Conservation (phyloP, 2,329 filamentous ascomycete species). For the Ceratocystis cacaofunesta region DNA sequence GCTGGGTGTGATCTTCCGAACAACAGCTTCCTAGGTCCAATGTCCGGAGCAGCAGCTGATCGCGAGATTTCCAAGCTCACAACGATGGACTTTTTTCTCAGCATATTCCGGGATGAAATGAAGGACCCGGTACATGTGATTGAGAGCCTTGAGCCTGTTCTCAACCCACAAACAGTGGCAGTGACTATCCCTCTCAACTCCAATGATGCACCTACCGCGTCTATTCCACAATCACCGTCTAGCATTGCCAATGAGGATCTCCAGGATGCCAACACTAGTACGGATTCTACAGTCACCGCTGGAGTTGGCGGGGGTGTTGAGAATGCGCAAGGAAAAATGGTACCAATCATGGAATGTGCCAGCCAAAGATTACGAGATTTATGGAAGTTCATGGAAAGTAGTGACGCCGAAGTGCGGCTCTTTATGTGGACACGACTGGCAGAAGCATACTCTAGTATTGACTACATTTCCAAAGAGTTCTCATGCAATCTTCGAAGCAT, state of each 20-base stretch:
- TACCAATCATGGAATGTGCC: slow-evolving; percentile 37
- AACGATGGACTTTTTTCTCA: slow-evolving; percentile 91
- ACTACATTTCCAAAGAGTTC: slow-evolving; percentile 74
- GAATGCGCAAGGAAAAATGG: slow-evolving; percentile 18
- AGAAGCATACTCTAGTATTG: slow-evolving; percentile 72
- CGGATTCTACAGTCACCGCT: background rate
- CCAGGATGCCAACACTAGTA: background rate
- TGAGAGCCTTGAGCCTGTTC: slow-evolving; percentile 78
- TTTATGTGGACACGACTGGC: slow-evolving; percentile 86
- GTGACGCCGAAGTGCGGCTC: slow-evolving; percentile 67
- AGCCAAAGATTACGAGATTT: slow-evolving; percentile 55
- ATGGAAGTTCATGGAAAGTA: slow-evolving; percentile 68
- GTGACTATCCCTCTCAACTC: slow-evolving; percentile 14
- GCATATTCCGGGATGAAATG: slow-evolving; percentile 70
- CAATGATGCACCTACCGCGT: background rate
- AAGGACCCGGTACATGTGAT: slow-evolving; percentile 74
- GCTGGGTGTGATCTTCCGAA: slow-evolving; percentile 53
- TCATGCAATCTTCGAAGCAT: slow-evolving; percentile 78
- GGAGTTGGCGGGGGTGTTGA: background rate
- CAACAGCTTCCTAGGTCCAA: slow-evolving; percentile 74
- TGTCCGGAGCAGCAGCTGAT: slow-evolving; percentile 71
- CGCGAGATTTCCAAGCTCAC: slow-evolving; percentile 83
- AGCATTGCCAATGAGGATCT: background rate
- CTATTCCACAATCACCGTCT: background rate
- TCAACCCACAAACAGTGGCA: slow-evolving; percentile 54